These are phyloP conservation scores for Zalerion maritima DNA, from an alignment of 495 filamentous ascomycete genomes.

Conservation along the genomic window DNA sequence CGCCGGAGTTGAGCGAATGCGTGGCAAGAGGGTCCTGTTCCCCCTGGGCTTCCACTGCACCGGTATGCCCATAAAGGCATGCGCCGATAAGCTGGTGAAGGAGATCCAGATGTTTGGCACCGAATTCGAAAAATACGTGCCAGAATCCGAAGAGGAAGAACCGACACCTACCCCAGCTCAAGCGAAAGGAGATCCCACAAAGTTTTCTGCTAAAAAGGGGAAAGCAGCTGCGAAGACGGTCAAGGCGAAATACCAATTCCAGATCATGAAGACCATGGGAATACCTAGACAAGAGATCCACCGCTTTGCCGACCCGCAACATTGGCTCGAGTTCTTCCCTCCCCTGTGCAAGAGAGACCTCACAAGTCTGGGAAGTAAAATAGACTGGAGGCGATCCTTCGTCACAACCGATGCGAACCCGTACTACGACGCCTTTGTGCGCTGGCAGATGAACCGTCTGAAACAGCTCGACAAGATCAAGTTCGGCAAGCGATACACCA, in stretches of 20 bases:
- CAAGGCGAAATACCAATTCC: conserved; percentile 80
- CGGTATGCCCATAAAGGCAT: conserved; percentile 95
- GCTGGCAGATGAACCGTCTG: conserved; percentile 95
- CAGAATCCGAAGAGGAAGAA: conserved; percentile 43
- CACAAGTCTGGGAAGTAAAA: conserved; percentile 66
- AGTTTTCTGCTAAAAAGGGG: conserved; percentile 87
- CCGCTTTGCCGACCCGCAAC: conserved; percentile 68
- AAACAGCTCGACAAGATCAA: conserved; percentile 83
- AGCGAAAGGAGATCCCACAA: conserved; percentile 58
- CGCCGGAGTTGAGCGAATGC: conserved; percentile 64
- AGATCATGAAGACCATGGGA: conserved; percentile 76
- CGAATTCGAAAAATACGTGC: conserved; percentile 70
- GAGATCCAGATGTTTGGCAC: conserved; percentile 82
- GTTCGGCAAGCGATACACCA: conserved; percentile 87
- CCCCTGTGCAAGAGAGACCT: conserved; percentile 68
- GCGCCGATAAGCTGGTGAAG: conserved; percentile 81
- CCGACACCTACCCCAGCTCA: conserved; percentile 12
- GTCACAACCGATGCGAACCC: conserved; percentile 95
- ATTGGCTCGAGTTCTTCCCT: conserved; percentile 87
- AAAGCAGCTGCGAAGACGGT: conserved; percentile 85
- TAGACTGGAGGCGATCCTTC: conserved; percentile 86
- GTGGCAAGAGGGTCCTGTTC: conserved; percentile 74
- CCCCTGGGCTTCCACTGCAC: conserved; percentile 93
- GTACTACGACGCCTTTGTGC: conserved; percentile 89
- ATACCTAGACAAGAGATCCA: conserved; percentile 80